Conservation (phyloP, 805 yeast genomes). For the Saturnispora sanitii region DNA sequence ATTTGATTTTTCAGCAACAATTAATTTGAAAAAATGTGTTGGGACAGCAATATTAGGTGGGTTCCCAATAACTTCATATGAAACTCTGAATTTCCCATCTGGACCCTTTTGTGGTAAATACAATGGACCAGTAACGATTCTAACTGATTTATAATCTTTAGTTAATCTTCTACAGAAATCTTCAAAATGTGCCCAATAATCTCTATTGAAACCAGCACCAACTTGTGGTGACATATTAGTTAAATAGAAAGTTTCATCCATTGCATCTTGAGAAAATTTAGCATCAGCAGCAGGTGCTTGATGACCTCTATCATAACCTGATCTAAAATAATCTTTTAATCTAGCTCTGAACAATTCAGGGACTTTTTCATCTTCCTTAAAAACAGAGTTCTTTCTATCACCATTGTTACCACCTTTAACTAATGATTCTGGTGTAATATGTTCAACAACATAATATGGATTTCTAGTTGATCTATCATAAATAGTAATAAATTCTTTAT, state of each 20-base stretch:
- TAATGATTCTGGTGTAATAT: slow-evolving; percentile 67
- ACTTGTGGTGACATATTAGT: slow-evolving; percentile 96
- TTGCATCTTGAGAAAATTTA: slow-evolving; percentile 77
- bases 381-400: slow-evolving; percentile 72
- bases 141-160: slow-evolving; percentile 56
- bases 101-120: slow-evolving; percentile 66
- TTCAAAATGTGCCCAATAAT: slow-evolving; percentile 96
- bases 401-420: slow-evolving; percentile 38
- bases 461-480: slow-evolving; percentile 77
- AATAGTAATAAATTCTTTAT: slow-evolving; percentile 74
- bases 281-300: slow-evolving; percentile 98
- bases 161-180: slow-evolving; percentile 77
- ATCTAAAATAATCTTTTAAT: slow-evolving; percentile 79
- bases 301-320: slow-evolving; percentile 96
- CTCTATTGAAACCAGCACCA: slow-evolving; percentile 95
- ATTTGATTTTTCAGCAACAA: slow-evolving; percentile 65
- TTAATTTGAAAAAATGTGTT: slow-evolving; percentile 87
- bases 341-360: slow-evolving; percentile 70
- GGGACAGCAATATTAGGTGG: slow-evolving; percentile 97
- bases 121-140: slow-evolving; percentile 89
- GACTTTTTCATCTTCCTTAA: slow-evolving; percentile 76
- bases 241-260: slow-evolving; percentile 88
- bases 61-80: slow-evolving; percentile 88
- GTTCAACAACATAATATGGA: slow-evolving; percentile 83
- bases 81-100: slow-evolving; percentile 79